Evolutionary conservation across 208 protist genomes (phyloP), one percentile per base, ranked within the genome.

Genomic region (Acanthamoeba castellanii): DNA sequence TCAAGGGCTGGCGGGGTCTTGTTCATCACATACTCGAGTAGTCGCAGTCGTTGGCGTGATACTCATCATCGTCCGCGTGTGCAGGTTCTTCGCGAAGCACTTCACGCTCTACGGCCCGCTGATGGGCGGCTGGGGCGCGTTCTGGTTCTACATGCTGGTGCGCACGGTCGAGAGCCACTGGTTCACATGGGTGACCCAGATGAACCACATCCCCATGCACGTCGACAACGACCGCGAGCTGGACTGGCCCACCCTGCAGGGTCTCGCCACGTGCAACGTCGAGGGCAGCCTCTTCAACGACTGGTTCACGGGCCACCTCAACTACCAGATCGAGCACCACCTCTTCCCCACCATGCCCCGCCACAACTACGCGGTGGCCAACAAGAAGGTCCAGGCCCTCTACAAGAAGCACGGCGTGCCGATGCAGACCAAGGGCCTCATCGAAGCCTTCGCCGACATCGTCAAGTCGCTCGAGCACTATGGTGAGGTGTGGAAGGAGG

Each of bases 281-380:
- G 94, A 95, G 34, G 68, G 94, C 72, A 22, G 57, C 50, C 61
- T 68, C 34, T 95, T 64, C 66, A 95, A 93, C 45, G 93, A 95
- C 61, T 95, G 94, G 94, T 95, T 95, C 94, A 59, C 34, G 34
- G 94, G 94, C 59, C 55, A 68, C 59, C 94, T 95, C 61, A 50
- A 95, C 55, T 95, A 70, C 94, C 94, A 95, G 94, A 47, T 95
- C 37, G 94, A 95, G 47, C 94, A 95, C 84, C 94, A 95, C 82
- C 94, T 95, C 27, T 95, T 94, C 92, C 94, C 94, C 27, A 59
- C 57, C 30, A 47, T 95, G 68, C 94, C 94, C 14, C 90, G 94
- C 52, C 94, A 95, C 94, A 88, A 95, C 74, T 42, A 66, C 50
- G n/a, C 34, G 16, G 30, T 37, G 52, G 68, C 94, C 74, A n/a